phyloP scores from a whole-genome alignment of 208 protist genomes.

The Trypanosoma cruzi region DNA sequence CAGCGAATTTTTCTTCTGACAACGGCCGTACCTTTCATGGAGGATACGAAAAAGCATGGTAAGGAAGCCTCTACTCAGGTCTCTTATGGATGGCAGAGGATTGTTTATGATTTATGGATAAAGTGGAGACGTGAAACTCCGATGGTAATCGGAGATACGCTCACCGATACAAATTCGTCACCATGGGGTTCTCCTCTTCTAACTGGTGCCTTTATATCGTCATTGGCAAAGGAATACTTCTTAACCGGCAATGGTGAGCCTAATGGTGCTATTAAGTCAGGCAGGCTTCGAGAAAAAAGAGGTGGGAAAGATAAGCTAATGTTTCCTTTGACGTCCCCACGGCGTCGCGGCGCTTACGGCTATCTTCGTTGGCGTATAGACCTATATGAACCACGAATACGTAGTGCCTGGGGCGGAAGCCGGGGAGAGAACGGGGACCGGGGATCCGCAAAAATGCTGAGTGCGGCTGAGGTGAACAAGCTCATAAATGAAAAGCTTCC shows the following conservation, averaged over 20 bases:
- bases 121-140: constrained; percentile 27
- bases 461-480: constrained; percentile 43
- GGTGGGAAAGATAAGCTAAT: constrained; percentile 10
- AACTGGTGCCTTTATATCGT: constrained; percentile 57
- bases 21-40: constrained; percentile 68
- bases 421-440: constrained; percentile 14
- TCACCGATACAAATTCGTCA: constrained; percentile 7
- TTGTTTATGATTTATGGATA: constrained; percentile 34
- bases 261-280: constrained; percentile 15
- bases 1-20: constrained; percentile 71
- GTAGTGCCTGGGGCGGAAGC: neutral
- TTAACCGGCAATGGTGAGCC: constrained; percentile 32
- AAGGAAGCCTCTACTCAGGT: constrained; percentile 4
- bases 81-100: constrained; percentile 26
- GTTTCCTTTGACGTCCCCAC: constrained; percentile 24
- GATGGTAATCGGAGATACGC: neutral
- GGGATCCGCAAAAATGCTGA: constrained; percentile 34
- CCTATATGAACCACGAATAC: constrained; percentile 49
- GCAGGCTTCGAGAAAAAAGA: neutral
- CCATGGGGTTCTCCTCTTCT: constrained; percentile 71
- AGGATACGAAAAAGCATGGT: constrained; percentile 10
- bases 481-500: constrained; percentile 53
- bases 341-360: constrained; percentile 61
- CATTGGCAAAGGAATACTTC: constrained; percentile 77
- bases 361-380: constrained; percentile 83